These are phyloP conservation scores for Coniferiporia sulphurascens DNA, from an alignment of 1,284 basidiomycete genomes.

Conservation along the genomic window DNA sequence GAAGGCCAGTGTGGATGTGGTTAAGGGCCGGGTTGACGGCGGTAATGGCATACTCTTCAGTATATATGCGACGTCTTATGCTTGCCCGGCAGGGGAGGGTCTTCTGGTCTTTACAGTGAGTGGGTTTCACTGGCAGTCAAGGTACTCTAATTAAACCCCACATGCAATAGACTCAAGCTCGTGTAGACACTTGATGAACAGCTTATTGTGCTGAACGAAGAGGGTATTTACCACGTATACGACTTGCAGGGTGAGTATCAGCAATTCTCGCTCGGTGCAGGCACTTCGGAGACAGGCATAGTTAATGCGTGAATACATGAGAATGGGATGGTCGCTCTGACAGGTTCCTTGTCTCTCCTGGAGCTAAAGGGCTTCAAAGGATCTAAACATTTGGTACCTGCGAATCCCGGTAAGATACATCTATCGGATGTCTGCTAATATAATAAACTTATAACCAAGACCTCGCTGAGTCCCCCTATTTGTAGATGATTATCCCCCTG, in stretches of 20 bases:
- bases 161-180: slow-evolving; percentile 72
- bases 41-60: slow-evolving; percentile 79
- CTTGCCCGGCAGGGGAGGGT: slow-evolving; percentile 73
- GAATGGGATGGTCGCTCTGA: slow-evolving; percentile 82
- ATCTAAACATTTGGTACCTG: slow-evolving; percentile 58
- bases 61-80: slow-evolving; percentile 72
- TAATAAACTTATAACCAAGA: no score
- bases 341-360: slow-evolving; percentile 70
- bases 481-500: slow-evolving; percentile 85
- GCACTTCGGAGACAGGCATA: slow-evolving; percentile 83
- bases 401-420: slow-evolving; percentile 52
- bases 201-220: slow-evolving; percentile 85
- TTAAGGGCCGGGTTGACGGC: slow-evolving; percentile 52
- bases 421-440: no score
- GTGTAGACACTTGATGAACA: slow-evolving; percentile 82
- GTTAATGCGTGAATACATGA: slow-evolving; percentile 84
- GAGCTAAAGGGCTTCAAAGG: slow-evolving; percentile 87
- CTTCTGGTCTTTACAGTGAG: slow-evolving; percentile 56
- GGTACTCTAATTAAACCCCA: slow-evolving; percentile 24
- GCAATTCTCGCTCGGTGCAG: slow-evolving; percentile 80
- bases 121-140: slow-evolving; percentile 41
- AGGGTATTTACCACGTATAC: slow-evolving; percentile 88
- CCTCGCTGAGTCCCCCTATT: slow-evolving; percentile 68
- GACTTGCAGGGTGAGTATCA: slow-evolving; percentile 83
- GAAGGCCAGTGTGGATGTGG: slow-evolving; percentile 55